Percentiles rank a stretch among this genome's conserved stretches.
Conservation (phyloP, 2,329 filamentous ascomycete genomes). For the Rachicladosporium sp. region DNA sequence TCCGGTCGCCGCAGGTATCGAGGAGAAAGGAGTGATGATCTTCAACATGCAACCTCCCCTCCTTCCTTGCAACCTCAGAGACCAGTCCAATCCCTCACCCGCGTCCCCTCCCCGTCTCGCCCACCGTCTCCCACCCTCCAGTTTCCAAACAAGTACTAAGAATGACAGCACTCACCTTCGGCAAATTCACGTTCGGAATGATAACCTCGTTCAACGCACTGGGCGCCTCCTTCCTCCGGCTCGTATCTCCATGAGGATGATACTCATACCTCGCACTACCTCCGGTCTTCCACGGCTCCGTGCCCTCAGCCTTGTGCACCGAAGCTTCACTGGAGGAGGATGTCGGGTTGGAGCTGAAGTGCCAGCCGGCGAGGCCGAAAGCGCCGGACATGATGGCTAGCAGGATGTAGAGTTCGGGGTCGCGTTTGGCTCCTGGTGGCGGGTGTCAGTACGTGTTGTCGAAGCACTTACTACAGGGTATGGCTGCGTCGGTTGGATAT, state of each 20-base stretch:
- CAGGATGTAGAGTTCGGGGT: slow-evolving; percentile 73
- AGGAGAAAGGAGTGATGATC: too few species aligned
- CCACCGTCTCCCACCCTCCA: neutral
- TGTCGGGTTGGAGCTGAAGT: slow-evolving; percentile 79
- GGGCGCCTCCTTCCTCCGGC: slow-evolving; percentile 73
- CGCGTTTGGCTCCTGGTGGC: slow-evolving; percentile 58
- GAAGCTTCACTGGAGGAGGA: slow-evolving; percentile 66
- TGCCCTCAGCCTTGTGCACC: slow-evolving; percentile 60
- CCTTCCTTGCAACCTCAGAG: neutral
- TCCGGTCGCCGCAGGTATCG: too few species aligned
- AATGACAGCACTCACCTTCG: slow-evolving; percentile 51
- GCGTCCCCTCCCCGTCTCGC: neutral
- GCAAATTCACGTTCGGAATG: slow-evolving; percentile 83
- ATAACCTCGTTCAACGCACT: slow-evolving; percentile 92
- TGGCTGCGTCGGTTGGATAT: slow-evolving; percentile 47
- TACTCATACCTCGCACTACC: slow-evolving; percentile 50
- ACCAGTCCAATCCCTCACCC: neutral
- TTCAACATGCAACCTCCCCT: neutral
- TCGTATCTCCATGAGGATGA: slow-evolving; percentile 69
- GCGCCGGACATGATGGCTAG: slow-evolving; percentile 81
- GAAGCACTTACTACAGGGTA: slow-evolving; percentile 73
- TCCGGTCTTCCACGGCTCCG: slow-evolving; percentile 83
- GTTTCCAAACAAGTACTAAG: neutral
- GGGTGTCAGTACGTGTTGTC: slow-evolving; percentile 52
- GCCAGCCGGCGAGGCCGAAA: slow-evolving; percentile 79